Conservation (phyloP, 2,329 filamentous ascomycete species). For the Xylaria sp. region DNA sequence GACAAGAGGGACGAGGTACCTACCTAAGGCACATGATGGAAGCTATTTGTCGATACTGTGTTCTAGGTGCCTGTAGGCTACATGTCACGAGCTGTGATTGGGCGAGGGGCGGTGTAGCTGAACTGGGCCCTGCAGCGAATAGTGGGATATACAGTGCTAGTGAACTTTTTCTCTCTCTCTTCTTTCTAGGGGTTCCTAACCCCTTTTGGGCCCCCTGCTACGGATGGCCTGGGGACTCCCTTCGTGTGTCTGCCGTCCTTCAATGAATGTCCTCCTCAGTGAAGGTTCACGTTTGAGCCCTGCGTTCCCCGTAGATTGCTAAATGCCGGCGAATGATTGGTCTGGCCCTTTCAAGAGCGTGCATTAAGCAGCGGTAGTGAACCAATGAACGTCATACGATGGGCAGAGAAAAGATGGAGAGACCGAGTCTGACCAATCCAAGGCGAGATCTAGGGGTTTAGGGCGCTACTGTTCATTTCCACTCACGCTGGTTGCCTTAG, state of each 20-base stretch:
- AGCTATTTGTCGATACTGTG: neutral
- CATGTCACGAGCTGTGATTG: neutral
- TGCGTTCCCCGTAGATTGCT: neutral
- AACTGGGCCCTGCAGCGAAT: neutral
- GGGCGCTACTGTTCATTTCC: constrained; percentile 13
- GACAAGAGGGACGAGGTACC: neutral
- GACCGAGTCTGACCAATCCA: constrained; percentile 8
- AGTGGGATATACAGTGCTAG: neutral
- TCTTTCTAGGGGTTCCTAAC: neutral
- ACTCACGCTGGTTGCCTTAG: neutral
- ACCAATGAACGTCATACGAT: constrained; percentile 9
- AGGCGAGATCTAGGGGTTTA: neutral
- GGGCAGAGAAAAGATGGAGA: constrained; percentile 3
- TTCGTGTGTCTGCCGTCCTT: no score
- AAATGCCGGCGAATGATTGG: constrained; percentile 11
- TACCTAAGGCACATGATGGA: neutral
- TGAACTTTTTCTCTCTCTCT: neutral
- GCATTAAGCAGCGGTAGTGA: constrained; percentile 6
- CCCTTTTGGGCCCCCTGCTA: neutral
- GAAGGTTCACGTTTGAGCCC: neutral
- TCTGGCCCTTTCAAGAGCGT: constrained; percentile 6
- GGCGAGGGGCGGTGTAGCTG: neutral
- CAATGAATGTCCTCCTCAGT: no score
- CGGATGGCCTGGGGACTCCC: no score
- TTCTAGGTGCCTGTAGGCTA: neutral